Evolutionary conservation across 2,329 filamentous ascomycete genomes (phyloP).

Genomic region (Akanthomyces dipterigenus): DNA sequence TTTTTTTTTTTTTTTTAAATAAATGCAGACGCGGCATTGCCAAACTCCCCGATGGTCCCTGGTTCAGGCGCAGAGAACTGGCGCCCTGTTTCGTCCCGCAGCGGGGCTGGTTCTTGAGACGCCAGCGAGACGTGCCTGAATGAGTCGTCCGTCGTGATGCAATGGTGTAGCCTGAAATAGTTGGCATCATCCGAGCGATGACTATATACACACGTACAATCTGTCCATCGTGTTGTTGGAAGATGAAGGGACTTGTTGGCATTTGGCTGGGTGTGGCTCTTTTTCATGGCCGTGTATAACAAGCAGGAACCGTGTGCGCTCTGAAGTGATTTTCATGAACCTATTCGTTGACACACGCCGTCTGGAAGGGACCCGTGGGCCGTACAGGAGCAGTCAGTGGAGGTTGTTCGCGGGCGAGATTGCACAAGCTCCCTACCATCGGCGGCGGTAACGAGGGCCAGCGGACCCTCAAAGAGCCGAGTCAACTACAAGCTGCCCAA

Average conservation of each 20-base stretch:
- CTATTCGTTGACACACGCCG: too few species aligned
- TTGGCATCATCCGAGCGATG: background rate
- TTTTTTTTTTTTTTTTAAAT: too few species aligned
- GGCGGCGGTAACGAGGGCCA: background rate
- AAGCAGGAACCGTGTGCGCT: too few species aligned
- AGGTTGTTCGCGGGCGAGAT: too few species aligned
- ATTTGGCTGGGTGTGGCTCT: background rate
- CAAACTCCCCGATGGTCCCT: background rate
- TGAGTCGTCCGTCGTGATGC: background rate
- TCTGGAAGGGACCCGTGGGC: too few species aligned
- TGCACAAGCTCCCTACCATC: background rate
- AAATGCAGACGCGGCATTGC: background rate
- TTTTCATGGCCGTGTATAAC: too few species aligned
- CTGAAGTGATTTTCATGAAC: too few species aligned
- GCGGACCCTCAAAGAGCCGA: background rate
- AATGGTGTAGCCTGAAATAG: background rate
- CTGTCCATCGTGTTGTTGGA: too few species aligned
- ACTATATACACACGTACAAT: too few species aligned
- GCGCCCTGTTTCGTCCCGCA: background rate
- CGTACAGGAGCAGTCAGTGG: too few species aligned
- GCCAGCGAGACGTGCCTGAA: background rate
- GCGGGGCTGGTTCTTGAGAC: conserved; percentile 4
- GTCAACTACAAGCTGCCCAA: background rate
- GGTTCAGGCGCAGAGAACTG: background rate
- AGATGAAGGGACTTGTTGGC: background rate